Conservation (phyloP, 306 rosid species). For the Astragalus glycyphyllos region DNA sequence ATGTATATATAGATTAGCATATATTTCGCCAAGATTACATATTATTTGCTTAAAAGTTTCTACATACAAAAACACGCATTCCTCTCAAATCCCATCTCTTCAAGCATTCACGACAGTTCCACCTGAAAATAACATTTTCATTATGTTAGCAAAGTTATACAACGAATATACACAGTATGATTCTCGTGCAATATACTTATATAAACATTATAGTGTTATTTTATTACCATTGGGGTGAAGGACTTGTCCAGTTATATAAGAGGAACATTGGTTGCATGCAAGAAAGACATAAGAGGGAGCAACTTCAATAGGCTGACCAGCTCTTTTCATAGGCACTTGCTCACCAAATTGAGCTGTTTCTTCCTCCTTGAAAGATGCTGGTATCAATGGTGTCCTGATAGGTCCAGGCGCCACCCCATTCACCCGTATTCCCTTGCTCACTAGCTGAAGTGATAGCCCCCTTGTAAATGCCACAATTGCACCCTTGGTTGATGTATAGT, state of each 20-base stretch:
- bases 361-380: slow-evolving; percentile 58
- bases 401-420: slow-evolving; percentile 92
- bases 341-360: slow-evolving; percentile 57
- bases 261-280: slow-evolving; percentile 72
- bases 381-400: slow-evolving; percentile 79
- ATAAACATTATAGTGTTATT: background rate
- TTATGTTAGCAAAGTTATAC: background rate
- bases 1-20: background rate
- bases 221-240: slow-evolving; percentile 77
- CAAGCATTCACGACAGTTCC: slow-evolving; percentile 68
- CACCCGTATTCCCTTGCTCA: slow-evolving; percentile 65
- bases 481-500: slow-evolving; percentile 75
- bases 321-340: slow-evolving; percentile 75
- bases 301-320: slow-evolving; percentile 85
- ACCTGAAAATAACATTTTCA: slow-evolving; percentile 49
- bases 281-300: slow-evolving; percentile 79
- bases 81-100: slow-evolving; percentile 26
- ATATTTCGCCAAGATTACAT: background rate
- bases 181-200: background rate
- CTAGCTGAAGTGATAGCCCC: slow-evolving; percentile 73
- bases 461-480: slow-evolving; percentile 80
- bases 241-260: slow-evolving; percentile 80
- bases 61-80: slow-evolving; percentile 25
- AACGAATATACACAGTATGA: background rate
- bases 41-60: slow-evolving; percentile 17